phyloP scores from a whole-genome alignment of 75 land plant species.

The Pseudotsuga menziesii region DNA sequence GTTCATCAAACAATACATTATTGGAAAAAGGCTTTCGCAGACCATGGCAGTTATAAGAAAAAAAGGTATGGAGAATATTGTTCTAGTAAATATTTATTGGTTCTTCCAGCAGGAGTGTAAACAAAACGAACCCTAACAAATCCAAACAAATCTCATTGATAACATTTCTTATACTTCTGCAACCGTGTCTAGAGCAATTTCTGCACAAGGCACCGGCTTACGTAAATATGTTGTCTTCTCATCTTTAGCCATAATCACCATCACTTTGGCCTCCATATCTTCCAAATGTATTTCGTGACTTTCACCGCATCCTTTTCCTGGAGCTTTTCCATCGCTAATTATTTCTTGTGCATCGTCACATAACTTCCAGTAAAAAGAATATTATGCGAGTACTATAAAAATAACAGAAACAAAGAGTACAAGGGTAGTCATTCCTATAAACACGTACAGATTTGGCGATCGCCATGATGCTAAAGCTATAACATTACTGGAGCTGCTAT shows the following conservation, averaged over 20 bases:
- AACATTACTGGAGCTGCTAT: not conserved
- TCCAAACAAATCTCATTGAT: too few species aligned
- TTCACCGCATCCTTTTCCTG: not conserved
- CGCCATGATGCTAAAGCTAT: not conserved
- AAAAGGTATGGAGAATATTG: too few species aligned
- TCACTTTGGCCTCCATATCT: not conserved
- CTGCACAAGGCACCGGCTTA: not conserved
- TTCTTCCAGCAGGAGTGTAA: too few species aligned
- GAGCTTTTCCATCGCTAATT: not conserved
- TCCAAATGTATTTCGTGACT: not conserved
- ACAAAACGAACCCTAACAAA: too few species aligned
- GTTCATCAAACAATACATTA: too few species aligned
- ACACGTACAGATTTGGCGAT: slow-evolving; percentile 12
- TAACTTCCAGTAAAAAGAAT: slow-evolving; percentile 11
- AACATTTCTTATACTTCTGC: not conserved
- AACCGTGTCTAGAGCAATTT: not conserved
- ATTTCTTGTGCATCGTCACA: not conserved
- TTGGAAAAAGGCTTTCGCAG: too few species aligned
- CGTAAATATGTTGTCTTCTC: slow-evolving; percentile 13
- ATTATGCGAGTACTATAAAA: slow-evolving; percentile 10
- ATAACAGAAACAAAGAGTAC: slow-evolving; percentile 2
- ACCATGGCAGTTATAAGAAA: too few species aligned
- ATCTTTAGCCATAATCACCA: slow-evolving; percentile 21
- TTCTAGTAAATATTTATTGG: too few species aligned
- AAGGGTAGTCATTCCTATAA: slow-evolving; percentile 12